Evolutionary conservation across 176 grass and related monocot species (phyloP), one percentile per base, ranked within the genome.

Genomic region (Pharus latifolius): DNA sequence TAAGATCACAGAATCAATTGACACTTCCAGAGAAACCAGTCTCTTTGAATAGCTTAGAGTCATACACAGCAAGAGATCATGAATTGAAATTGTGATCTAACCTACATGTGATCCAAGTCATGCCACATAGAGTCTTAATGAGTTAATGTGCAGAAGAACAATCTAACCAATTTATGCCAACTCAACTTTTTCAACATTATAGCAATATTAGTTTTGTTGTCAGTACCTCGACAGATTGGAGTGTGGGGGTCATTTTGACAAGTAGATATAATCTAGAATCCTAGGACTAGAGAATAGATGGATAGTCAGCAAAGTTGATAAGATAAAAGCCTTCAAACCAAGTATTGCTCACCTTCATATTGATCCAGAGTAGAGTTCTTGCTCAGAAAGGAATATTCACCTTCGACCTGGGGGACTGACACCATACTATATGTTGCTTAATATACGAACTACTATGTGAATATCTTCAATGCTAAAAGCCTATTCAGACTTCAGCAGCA

Each of bases 341-440:
- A 27, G 12, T 67, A 30, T 10, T 75, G n/a, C 17, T 78, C 6
- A 82, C 77, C 78, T 84, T 84, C 75, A 65, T 33, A 74, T 52
- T 82, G 77, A 67, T 84, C 63, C 52, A 66, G 34, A 34, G 33
- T 16, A 67, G 62, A 60, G 40, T 84, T 84, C 81, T 84, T 83
- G 67, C 59, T 37, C n/a, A 59, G 35, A 68, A 77, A 53, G 1
- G 26, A 45, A 69, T 75, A 77, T 54, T 73, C 75, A 18, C 78
- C 60, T 58, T 83, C 79, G 51, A 83, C 45, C 17, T 73, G 77
- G 26, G 61, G 64, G 40, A 81, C 59, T 8, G 90, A 88, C 23
- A 79, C 85, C 90, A 89, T 93, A 59, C 10, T 83, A 5, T 83
- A 49, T 38, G 47, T 72, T 10, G 49, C 66, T 76, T 69, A 79